Evolutionary conservation across 106 monocot species (phyloP), one percentile per base, ranked within the genome.

Genomic region (Narthecium ossifragum): DNA sequence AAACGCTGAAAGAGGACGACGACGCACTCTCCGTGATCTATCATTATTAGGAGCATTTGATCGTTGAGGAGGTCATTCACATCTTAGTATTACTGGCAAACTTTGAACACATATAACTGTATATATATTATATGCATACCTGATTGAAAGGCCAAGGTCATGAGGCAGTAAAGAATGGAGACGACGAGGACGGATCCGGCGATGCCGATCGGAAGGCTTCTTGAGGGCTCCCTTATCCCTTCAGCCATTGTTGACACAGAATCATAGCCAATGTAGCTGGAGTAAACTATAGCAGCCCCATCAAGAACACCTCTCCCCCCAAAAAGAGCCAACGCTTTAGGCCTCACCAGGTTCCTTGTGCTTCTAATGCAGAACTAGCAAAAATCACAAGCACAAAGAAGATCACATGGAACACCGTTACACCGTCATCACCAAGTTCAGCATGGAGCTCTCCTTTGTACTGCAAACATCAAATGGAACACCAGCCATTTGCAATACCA

Each of bases 201-300:
- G 30, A 87, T 79, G 30, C 87, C 87, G 15, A 87, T 31, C 11
- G 87, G 87, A 21, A 87, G 78, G 66, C 65, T 74, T 36, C 53
- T 73, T 1, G 87, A 45, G 10, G 87, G 87, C 59, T 72, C 55
- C 41, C 62, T 74, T 31, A 87, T 82, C 69, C 82, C 82, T 56
- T 87, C 82, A 1, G 87, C 82, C 79, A 87, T 65, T 7, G 87
- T 87, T 26, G 82, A 87, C 29, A 82, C 87, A 4, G 82, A 78
- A 33, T 87, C 87, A 53, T 87, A 87, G 61, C 87, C 87, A 24
- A 87, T 82, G 69, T 82, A 87, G 75, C 87, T 79, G 70, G 82
- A 65, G 72, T 87, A 87, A 2, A 87, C 87, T 27, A 79, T 73
- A 37, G 82, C 82, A 5, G 87, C 87, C 14, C 87, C 87, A 64